Conservation (phyloP, 495 filamentous ascomycete species). For the Platismatia glauca region DNA sequence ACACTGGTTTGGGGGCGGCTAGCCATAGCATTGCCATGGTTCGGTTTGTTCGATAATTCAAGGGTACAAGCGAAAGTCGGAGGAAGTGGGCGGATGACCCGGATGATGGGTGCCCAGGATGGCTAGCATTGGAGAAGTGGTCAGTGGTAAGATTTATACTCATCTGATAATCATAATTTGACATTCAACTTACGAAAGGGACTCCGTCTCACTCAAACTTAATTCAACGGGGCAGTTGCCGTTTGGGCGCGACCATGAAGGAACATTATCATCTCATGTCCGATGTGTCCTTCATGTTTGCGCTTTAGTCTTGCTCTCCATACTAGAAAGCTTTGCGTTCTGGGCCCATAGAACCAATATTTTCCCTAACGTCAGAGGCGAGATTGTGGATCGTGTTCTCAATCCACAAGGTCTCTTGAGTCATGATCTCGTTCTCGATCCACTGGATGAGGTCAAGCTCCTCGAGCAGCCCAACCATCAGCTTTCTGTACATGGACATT, state of each 20-base stretch:
- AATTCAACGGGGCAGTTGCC: background rate
- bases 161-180: background rate
- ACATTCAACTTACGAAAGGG: background rate
- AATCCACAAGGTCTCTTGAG: constrained; percentile 33
- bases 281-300: background rate
- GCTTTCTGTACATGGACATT: constrained; percentile 27
- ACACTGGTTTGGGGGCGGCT: background rate
- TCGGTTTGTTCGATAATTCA: background rate
- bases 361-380: constrained; percentile 16
- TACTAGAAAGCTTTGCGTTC: constrained; percentile 10
- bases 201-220: background rate
- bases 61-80: background rate
- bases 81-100: background rate
- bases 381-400: constrained; percentile 30
- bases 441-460: constrained; percentile 36
- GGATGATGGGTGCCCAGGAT: background rate
- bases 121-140: background rate
- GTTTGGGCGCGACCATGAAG: background rate
- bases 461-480: constrained; percentile 35
- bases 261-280: background rate
- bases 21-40: background rate
- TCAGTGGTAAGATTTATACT: background rate
- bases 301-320: background rate
- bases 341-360: constrained; percentile 12
- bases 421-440: constrained; percentile 36